These are phyloP conservation scores for Cyclostephanos tholiformis DNA, from an alignment of 108 stramenopile species.

Conservation along the genomic window DNA sequence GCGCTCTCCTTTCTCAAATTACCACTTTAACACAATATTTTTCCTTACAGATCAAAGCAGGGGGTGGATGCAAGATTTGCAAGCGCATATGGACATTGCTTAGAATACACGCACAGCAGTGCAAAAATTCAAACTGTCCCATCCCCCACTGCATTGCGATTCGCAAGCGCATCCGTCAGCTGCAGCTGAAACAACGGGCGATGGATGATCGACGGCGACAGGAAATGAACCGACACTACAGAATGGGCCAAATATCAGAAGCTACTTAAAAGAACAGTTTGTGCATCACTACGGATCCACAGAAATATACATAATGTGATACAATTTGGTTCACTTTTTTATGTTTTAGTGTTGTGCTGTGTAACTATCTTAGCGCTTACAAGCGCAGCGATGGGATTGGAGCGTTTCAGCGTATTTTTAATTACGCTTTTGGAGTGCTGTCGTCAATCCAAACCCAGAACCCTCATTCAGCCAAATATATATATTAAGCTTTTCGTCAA, in stretches of 20 bases:
- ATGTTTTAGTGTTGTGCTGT: too few relatives aligned
- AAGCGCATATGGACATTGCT: constrained; percentile 95
- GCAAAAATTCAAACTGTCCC: constrained; percentile 80
- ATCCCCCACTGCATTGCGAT: constrained; percentile 94
- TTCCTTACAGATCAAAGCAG: constrained; percentile 53
- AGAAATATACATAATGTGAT: not conserved
- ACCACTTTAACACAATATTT: not conserved
- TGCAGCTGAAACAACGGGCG: constrained; percentile 88
- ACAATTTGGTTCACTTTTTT: too few relatives aligned
- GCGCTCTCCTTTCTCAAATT: not conserved
- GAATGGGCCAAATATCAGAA: constrained; percentile 30
- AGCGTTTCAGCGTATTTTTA: too few relatives aligned
- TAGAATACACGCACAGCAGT: constrained; percentile 94
- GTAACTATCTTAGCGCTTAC: too few relatives aligned
- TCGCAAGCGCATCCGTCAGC: constrained; percentile 85
- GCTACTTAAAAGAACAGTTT: too few relatives aligned
- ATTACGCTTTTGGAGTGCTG: too few relatives aligned
- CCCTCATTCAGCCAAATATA: too few relatives aligned
- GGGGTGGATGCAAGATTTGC: constrained; percentile 94
- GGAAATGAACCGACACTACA: constrained; percentile 81
- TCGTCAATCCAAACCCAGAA: too few relatives aligned
- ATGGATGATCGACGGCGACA: constrained; percentile 92
- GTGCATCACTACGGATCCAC: not conserved
- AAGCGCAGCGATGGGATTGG: too few relatives aligned
- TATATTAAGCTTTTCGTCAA: too few relatives aligned